Base-by-base conservation (phyloP, 768 basidiomycete genomes). In the Russula olivacea region DNA sequence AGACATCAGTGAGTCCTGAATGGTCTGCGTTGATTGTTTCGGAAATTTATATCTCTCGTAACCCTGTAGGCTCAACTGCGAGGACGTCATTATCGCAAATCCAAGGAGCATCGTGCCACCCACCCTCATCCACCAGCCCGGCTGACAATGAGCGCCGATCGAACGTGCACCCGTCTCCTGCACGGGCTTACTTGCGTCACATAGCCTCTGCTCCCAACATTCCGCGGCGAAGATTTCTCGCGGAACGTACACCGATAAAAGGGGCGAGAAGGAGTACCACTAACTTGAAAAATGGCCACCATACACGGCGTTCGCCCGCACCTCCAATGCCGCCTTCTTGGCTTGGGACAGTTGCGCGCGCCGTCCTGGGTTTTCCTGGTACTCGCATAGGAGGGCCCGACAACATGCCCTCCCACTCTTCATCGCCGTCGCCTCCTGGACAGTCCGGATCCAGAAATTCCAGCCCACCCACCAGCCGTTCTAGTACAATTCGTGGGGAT, bases 271-370 rank as follows among this genome's bases (percentile, higher is more conserved):
- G 60, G 59, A 58, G 67, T 41, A 32, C 72, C 55, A 67, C 77
- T 47, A 76, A 79, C 55, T 69, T 72, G n/a, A 71, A 72, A 45
- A 74, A 70, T 14, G 67, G 73, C 52, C 74, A 45, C 41, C 71
- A 7, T 76, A 76, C 58, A 69, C 68, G 17, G 71, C 74, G 49
- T 71, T 70, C 11, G 70, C 73, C 19, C 64, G 55, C 62, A 52
- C 84, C 84, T n/a, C 83, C 86, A 4, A 75, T 89, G 36, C 87
- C 88, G 4, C 71, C 77, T 9, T 81, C 81, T n/a, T 90, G 88
- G 88, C 74, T 89, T 25, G 84, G 87, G 69, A 81, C 77, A 1
- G 85, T 89, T n/a, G 79, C 86, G 10, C 82, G 79, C 59, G 86
- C 86, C 0, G 77, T 89, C 10, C 74, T 85, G n/a, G 69, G 67